These are phyloP conservation scores for Cyclotella baltica DNA, from an alignment of 108 stramenopile species.

Conservation along the genomic window DNA sequence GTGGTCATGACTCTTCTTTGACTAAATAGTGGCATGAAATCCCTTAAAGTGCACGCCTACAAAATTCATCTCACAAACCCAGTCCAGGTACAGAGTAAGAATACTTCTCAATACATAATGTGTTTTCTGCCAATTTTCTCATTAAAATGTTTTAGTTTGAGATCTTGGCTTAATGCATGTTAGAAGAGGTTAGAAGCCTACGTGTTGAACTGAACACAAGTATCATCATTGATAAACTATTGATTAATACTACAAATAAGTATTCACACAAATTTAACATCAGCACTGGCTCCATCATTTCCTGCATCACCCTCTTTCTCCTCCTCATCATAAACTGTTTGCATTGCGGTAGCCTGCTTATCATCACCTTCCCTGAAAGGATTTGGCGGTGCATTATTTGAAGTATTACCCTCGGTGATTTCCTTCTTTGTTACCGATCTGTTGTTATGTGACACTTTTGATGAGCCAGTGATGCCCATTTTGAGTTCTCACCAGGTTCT, in stretches of 20 bases:
- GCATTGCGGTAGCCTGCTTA: not conserved
- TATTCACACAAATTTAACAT: not conserved
- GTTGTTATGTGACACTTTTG: conserved; percentile 1
- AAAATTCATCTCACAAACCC: no score
- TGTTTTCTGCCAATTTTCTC: no score
- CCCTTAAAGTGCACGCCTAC: no score
- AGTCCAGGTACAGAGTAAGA: no score
- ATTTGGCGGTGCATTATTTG: not conserved
- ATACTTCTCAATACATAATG: no score
- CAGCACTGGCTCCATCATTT: not conserved
- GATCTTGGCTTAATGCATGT: no score
- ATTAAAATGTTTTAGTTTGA: no score
- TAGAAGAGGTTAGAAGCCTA: no score
- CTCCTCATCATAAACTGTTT: not conserved
- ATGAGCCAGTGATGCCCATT: conserved; percentile 41
- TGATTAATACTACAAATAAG: not conserved
- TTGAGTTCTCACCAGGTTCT: conserved; percentile 44
- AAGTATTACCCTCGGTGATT: not conserved
- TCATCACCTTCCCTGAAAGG: conserved; percentile 1
- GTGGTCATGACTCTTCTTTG: no score
- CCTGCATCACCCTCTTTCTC: not conserved
- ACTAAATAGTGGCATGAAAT: no score
- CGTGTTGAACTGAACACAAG: no score
- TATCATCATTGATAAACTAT: no score
- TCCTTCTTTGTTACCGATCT: not conserved